Evolutionary conservation across 805 yeast genomes (phyloP), one percentile per base, ranked within the genome.

Genomic region (Scheffersomyces ergatensis): DNA sequence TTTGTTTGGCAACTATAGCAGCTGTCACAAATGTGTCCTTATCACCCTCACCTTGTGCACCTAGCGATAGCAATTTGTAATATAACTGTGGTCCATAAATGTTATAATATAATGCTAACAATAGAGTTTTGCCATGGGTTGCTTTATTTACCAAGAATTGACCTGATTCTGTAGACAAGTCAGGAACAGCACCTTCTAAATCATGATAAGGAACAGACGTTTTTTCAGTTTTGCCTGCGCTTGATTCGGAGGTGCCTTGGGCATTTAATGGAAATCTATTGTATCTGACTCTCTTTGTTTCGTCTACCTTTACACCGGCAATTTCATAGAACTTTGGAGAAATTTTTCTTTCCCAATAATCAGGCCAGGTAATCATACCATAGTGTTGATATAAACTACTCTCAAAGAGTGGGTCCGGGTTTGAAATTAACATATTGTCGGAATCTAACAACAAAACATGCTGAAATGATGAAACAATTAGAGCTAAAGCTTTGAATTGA

Each of bases 101-200:
- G 51, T 83, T 83, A 60, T 84, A 84, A 59, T 82, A 84, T 29
- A 81, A 58, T 0, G 88, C 73, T 36, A 84, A 63, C 45, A 83
- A 62, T 38, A 84, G 61, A 3, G 84, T 74, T 49, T 66, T 64
- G 36, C 77, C 76, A 54, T 84, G 89, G 1, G 72, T 66, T 27
- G 61, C 63, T 57, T 82, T 83, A 50, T 78, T 75, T 36, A 83
- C 69, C 38, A 81, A 53, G 40, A 84, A 53, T 54, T 83, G 86
- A 3, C 89, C 90, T 1, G 85, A 76, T 60, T 83, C 89, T 2
- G 86, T 72, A 0, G 89, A 77, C 41, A 78, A 74, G 50, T 83
- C 85, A 7, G 89, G 85, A 32, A 85, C 72, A 0, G 89, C 70
- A 3, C 87, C 87, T 42, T 76, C 74, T 36, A 83, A 65, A 53